Conservation (phyloP, 1,284 basidiomycete genomes). For the Phaffia rhodozyma region DNA sequence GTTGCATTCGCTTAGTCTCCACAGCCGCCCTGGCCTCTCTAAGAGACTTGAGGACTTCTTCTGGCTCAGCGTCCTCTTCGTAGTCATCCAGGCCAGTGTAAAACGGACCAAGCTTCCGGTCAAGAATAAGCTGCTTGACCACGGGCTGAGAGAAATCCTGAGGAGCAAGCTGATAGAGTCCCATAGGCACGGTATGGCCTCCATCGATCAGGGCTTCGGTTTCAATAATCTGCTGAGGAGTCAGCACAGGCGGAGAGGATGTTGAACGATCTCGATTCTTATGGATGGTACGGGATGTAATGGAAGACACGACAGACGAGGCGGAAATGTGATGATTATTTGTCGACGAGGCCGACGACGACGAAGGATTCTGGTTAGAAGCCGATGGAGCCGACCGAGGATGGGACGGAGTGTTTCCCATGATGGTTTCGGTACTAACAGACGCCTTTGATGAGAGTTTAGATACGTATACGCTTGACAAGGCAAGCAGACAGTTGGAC, state of each 20-base stretch:
- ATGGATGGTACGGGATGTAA: background rate
- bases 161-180: conserved; percentile 13
- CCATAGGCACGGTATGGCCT: conserved; percentile 16
- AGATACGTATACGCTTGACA: conserved; percentile 17
- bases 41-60: conserved; percentile 49
- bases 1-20: conserved; percentile 8
- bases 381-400: conserved; percentile 3
- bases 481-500: conserved; percentile 29
- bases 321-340: background rate
- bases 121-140: conserved; percentile 74
- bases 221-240: conserved; percentile 1
- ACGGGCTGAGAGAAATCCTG: conserved; percentile 82
- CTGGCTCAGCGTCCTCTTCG: conserved; percentile 70
- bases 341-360: conserved; percentile 5
- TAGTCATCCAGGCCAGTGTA: conserved; percentile 92
- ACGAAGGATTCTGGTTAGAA: background rate
- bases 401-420: conserved; percentile 15
- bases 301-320: background rate
- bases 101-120: conserved; percentile 83
- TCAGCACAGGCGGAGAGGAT: conserved; percentile 2
- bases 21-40: conserved; percentile 24
- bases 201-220: conserved; percentile 12
- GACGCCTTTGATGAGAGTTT: background rate
- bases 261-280: conserved; percentile 10
- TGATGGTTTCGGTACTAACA: background rate